Conservation (phyloP, 352 stramenopile species). For the Globisporangium camurandrum region DNA sequence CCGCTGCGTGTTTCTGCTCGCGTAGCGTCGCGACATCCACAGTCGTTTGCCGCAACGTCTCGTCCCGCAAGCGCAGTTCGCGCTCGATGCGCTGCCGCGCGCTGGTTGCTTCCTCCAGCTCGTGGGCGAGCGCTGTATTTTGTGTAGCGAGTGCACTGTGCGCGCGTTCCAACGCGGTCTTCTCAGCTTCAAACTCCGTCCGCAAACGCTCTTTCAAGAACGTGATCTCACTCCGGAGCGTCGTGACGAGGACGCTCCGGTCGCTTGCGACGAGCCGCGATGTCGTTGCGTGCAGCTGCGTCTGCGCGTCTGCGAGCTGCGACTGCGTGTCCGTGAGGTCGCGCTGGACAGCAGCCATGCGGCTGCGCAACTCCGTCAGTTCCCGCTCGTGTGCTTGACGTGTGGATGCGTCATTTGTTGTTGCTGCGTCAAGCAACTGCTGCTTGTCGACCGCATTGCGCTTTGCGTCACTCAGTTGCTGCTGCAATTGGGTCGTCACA, state of each 20-base stretch:
- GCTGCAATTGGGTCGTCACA: too few relatives aligned
- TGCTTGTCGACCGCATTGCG: conserved; percentile 42
- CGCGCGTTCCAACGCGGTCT: conserved; percentile 30
- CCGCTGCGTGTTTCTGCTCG: conserved; percentile 26
- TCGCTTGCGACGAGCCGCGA: conserved; percentile 38
- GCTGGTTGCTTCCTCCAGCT: conserved; percentile 40
- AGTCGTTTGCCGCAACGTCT: conserved; percentile 29
- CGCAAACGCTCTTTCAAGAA: conserved; percentile 53
- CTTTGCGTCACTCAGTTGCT: conserved; percentile 36
- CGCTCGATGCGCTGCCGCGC: conserved; percentile 34
- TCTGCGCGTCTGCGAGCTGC: conserved; percentile 18
- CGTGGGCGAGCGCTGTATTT: conserved; percentile 23
- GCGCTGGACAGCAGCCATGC: conserved; percentile 32
- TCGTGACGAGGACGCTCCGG: conserved; percentile 46
- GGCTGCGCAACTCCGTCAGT: conserved; percentile 28
- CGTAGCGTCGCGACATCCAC: conserved; percentile 35
- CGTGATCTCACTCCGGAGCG: conserved; percentile 47
- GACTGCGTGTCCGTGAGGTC: conserved; percentile 28
- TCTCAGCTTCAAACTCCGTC: conserved; percentile 57
- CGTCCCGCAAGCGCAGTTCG: conserved; percentile 24
- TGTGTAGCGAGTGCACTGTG: conserved; percentile 35
- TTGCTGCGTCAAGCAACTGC: conserved; percentile 37
- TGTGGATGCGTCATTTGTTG: conserved; percentile 20
- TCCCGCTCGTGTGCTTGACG: conserved; percentile 37
- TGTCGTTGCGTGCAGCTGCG: conserved; percentile 30